Percentiles rank a stretch among this genome's conserved stretches.
Evolutionary conservation across 148 eudicot species (phyloP).

Genomic region (Bassia scoparia): DNA sequence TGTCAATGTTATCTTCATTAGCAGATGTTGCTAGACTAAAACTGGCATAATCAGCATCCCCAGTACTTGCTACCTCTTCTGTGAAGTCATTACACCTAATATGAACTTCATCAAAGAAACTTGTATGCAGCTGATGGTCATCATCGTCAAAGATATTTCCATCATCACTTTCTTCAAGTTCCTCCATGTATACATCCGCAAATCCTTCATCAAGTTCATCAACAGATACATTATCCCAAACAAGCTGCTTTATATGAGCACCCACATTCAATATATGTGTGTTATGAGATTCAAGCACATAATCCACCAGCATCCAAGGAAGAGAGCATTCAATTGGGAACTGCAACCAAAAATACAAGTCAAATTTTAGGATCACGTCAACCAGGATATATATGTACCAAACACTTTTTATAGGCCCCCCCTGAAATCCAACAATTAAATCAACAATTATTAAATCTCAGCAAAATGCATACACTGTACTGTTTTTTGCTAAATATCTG

Average conservation of each 20-base stretch:
- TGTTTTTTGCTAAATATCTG: no score
- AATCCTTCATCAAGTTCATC: constrained; percentile 51
- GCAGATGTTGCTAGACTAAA: constrained; percentile 15
- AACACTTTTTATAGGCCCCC: no score
- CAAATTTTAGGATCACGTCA: no score
- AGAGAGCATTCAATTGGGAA: constrained; percentile 98
- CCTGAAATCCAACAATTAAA: no score
- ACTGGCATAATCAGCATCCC: constrained; percentile 33
- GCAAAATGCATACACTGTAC: no score
- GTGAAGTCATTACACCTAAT: constrained; percentile 20
- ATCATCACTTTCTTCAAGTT: constrained; percentile 49
- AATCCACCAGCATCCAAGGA: constrained; percentile 97
- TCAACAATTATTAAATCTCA: no score
- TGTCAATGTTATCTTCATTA: constrained; percentile 8
- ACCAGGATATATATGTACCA: no score
- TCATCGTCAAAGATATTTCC: constrained; percentile 32
- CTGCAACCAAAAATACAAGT: constrained; percentile 40
- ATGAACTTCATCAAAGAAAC: constrained; percentile 13
- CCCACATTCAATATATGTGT: constrained; percentile 52
- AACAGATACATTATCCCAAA: constrained; percentile 51
- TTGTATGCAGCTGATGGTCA: constrained; percentile 16
- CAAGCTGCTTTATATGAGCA: constrained; percentile 58
- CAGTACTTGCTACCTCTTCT: constrained; percentile 43
- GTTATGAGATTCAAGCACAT: constrained; percentile 68
- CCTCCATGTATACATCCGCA: constrained; percentile 67